Base-by-base conservation (phyloP, 208 protist species). In the Wallacemonas sp. region DNA sequence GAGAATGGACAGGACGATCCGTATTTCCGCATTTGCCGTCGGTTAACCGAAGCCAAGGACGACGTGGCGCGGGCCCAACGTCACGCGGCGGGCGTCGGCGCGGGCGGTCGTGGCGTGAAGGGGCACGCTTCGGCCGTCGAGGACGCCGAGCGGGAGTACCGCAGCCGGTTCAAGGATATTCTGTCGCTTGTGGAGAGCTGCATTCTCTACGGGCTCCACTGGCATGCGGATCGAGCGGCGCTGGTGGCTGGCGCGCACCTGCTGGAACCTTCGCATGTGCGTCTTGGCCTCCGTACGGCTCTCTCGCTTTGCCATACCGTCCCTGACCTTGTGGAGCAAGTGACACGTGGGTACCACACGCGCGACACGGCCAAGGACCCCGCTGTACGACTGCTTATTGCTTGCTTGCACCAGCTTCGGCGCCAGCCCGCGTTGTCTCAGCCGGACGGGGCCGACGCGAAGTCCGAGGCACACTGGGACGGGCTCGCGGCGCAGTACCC, bases 171-270 rank as follows among this genome's bases (percentile, higher is more conserved):
- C 32, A 45, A 39, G 26, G 50, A 44, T 13, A 29, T 76, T 1
- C 62, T 82, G 3, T 78, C 76, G 0, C 64, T 82, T 3, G 72
- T 66, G 26, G 66, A 71, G 24, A 52, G 60, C n/a, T 78, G 76
- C 39, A 39, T 63, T 0, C 70, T 39, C 52, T 82, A 76, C 37
- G 66, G 66, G 29, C 39, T 82, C n/a, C 33, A 52, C 33, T 48
- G 45, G 15, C 66, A 82, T 37, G 76, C 76, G 3, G 63, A 38
- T 8, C 50, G 50, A 3, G 50, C 50, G 13, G 24, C 6, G 3
- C 50, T 15, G 24, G 50, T 37, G 17, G 50, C n/a, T 19, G 12
- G 30, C 21, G 50, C 50, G 32, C 50, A 57, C 29, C 26, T 57
- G 5, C 12, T 46, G 0, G 5, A 24, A 6, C 32, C 55, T 6